A percentile compares a stretch with the other conserved stretches of the same genome.
phyloP scores from a whole-genome alignment of 1,284 basidiomycete species.

The Melampsora americana region DNA sequence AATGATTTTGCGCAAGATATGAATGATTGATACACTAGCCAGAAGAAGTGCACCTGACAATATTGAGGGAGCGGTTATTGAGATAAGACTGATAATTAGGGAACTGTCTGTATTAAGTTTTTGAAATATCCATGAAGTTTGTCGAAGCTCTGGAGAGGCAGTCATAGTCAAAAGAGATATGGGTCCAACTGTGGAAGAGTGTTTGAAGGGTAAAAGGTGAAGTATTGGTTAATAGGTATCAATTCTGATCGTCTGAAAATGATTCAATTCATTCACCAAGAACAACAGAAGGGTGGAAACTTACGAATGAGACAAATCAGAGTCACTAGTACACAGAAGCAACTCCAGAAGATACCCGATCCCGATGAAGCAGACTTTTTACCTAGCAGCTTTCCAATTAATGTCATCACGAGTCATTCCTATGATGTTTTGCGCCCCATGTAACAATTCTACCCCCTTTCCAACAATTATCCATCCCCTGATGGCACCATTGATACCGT shows the following conservation, averaged over 20 bases:
- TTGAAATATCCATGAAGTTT: slow-evolving; percentile 4
- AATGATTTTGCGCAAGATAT: slow-evolving; percentile 20
- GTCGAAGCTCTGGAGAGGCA: slow-evolving; percentile 10
- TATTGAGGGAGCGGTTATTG: slow-evolving; percentile 19
- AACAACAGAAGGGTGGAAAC: background rate
- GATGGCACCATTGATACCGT: slow-evolving; percentile 15
- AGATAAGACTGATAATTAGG: slow-evolving; percentile 15
- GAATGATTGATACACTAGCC: slow-evolving; percentile 13
- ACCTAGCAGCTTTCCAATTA: slow-evolving; percentile 18
- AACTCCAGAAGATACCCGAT: slow-evolving; percentile 13
- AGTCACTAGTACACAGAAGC: slow-evolving; percentile 9
- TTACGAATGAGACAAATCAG: slow-evolving; percentile 3
- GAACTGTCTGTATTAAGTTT: slow-evolving; percentile 2
- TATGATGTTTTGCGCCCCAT: slow-evolving; percentile 19
- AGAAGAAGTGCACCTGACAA: slow-evolving; percentile 14
- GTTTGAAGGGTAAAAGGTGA: too few relatives aligned
- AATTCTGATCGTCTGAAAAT: background rate
- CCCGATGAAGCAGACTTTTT: background rate
- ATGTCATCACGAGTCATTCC: slow-evolving; percentile 35
- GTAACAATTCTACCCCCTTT: slow-evolving; percentile 13
- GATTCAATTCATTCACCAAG: background rate
- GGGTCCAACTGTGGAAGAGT: background rate
- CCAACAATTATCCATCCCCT: slow-evolving; percentile 33
- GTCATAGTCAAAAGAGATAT: slow-evolving; percentile 22
- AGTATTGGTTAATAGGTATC: too few relatives aligned